Evolutionary conservation across 1,284 basidiomycete genomes (phyloP).

Genomic region (Phellinidium pouzarii): DNA sequence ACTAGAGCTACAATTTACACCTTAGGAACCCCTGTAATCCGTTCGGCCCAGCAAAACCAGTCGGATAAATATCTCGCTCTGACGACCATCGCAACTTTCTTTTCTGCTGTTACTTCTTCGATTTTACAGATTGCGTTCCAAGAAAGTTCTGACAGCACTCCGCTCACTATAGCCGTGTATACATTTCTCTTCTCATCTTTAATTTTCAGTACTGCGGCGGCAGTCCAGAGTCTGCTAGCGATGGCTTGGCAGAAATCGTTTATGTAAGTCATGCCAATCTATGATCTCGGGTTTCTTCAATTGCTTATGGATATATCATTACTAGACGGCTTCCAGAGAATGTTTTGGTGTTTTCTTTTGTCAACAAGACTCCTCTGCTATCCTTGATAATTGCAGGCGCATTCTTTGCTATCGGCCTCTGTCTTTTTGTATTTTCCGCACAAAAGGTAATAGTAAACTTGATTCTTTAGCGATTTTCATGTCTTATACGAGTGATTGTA

Average conservation of each 20-base stretch:
- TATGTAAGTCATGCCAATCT: neutral
- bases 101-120: slow-evolving; percentile 10
- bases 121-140: slow-evolving; percentile 5
- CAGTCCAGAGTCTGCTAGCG: slow-evolving; percentile 2
- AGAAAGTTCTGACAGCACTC: neutral
- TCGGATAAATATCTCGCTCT: neutral
- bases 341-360: neutral
- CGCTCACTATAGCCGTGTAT: neutral
- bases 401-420: slow-evolving; percentile 3
- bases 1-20: no score
- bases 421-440: neutral
- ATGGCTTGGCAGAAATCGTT: slow-evolving; percentile 1
- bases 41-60: neutral
- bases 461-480: neutral
- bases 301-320: neutral
- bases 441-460: neutral
- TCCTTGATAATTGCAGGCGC: slow-evolving; percentile 2
- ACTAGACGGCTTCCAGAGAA: neutral
- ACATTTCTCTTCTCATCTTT: slow-evolving; percentile 5
- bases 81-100: slow-evolving; percentile 10
- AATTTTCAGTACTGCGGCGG: slow-evolving; percentile 2
- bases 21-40: no score
- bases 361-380: neutral
- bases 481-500: neutral
- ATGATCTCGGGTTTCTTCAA: neutral